Conservation (phyloP, 2,329 filamentous ascomycete species). For the Daldinia eschscholtzii region DNA sequence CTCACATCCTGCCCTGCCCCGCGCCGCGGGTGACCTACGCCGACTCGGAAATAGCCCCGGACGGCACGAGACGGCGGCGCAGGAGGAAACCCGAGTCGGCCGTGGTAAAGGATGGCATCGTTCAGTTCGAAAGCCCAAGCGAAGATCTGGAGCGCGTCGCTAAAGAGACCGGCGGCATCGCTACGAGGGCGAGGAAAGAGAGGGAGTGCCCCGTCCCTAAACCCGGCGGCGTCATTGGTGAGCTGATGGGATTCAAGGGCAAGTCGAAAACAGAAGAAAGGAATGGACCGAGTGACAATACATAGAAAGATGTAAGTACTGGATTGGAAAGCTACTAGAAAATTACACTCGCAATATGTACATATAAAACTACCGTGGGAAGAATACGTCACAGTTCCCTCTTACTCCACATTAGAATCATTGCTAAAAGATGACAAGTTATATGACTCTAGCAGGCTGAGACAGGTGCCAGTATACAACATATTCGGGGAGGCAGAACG, state of each 20-base stretch:
- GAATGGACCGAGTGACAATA: constrained; percentile 17
- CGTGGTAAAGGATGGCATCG: constrained; percentile 58
- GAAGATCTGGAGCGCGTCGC: constrained; percentile 52
- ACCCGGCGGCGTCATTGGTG: constrained; percentile 81
- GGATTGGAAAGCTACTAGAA: background rate
- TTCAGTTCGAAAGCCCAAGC: constrained; percentile 41
- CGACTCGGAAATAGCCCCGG: constrained; percentile 67
- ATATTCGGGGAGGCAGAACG: background rate
- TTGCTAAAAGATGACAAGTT: constrained; percentile 9
- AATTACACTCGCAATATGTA: constrained; percentile 8
- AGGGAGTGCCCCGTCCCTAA: constrained; percentile 95
- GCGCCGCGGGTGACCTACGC: constrained; percentile 81
- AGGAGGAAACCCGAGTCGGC: constrained; percentile 48
- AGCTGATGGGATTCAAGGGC: constrained; percentile 76
- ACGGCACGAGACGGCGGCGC: constrained; percentile 40
- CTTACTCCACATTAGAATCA: constrained; percentile 6
- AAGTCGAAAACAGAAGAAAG: constrained; percentile 44
- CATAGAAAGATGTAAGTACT: constrained; percentile 20
- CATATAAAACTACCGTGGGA: constrained; percentile 4
- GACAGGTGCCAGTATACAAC: no score
- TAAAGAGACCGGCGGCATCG: constrained; percentile 14
- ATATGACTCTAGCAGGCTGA: background rate
- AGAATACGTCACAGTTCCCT: constrained; percentile 3
- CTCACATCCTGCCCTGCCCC: constrained; percentile 92
- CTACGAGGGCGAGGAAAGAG: constrained; percentile 56